Evolutionary conservation across 1,139 yeast genomes (phyloP).

Genomic region (Magnusiomyces suaveolens): DNA sequence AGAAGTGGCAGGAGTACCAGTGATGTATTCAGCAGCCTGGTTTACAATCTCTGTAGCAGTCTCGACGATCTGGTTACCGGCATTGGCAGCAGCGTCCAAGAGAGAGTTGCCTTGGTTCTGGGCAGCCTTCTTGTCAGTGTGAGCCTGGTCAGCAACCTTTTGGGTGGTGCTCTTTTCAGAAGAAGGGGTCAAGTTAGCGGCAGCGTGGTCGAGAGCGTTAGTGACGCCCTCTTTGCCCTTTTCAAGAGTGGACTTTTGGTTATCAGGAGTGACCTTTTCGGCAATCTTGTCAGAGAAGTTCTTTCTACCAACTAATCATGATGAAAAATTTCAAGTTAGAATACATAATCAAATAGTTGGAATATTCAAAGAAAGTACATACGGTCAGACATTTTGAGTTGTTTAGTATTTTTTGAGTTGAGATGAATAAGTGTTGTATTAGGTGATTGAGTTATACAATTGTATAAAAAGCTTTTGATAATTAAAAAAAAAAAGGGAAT

Average conservation of each 20-base stretch:
- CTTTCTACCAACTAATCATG: slow-evolving; percentile 53
- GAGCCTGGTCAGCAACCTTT: slow-evolving; percentile 47
- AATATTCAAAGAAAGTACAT: not conserved
- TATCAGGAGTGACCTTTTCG: slow-evolving; percentile 65
- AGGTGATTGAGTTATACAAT: too few species aligned
- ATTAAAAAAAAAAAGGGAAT: slow-evolving; percentile 71
- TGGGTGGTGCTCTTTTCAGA: slow-evolving; percentile 59
- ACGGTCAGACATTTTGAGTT: slow-evolving; percentile 20
- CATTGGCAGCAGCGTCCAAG: slow-evolving; percentile 12
- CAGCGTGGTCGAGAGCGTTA: slow-evolving; percentile 54
- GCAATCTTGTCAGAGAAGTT: slow-evolving; percentile 54
- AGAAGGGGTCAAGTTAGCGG: slow-evolving; percentile 50
- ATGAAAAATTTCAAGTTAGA: not conserved
- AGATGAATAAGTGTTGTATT: too few species aligned
- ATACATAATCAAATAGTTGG: not conserved
- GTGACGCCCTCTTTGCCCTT: slow-evolving; percentile 66
- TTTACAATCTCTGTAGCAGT: slow-evolving; percentile 14
- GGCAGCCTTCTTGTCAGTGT: slow-evolving; percentile 6
- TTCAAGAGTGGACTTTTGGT: slow-evolving; percentile 54
- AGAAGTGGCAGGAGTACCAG: slow-evolving; percentile 7
- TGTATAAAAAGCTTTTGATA: too few species aligned
- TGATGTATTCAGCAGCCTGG: slow-evolving; percentile 14
- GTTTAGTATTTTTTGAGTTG: too few species aligned
- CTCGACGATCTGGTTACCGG: slow-evolving; percentile 12
- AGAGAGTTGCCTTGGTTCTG: not conserved